Evolutionary conservation across 169 alveolate genomes (phyloP).

Genomic region (Prorocentrum cordatum): DNA sequence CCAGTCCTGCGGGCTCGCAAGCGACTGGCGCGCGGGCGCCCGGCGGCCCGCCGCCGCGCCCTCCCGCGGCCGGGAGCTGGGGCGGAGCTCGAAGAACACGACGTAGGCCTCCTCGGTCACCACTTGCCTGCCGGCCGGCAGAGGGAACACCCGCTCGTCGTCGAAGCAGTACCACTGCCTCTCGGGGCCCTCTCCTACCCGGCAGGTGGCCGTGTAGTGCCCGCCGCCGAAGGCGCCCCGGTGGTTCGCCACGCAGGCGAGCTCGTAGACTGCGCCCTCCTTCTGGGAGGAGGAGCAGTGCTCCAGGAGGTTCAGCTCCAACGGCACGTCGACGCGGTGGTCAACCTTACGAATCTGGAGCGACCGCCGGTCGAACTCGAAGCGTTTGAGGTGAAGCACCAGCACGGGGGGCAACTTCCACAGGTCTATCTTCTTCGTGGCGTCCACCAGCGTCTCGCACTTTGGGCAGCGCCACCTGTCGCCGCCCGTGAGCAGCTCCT

Average conservation of each 20-base stretch:
- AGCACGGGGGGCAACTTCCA: conserved; percentile 47
- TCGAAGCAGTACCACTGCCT: background rate
- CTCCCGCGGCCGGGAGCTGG: background rate
- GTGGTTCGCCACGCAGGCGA: conserved; percentile 52
- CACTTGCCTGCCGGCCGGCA: background rate
- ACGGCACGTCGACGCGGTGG: background rate
- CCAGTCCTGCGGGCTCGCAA: conserved; percentile 1
- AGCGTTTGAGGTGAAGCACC: conserved; percentile 44
- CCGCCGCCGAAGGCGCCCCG: conserved; percentile 22
- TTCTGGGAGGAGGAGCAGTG: conserved; percentile 6
- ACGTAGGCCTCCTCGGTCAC: background rate
- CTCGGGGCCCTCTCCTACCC: background rate
- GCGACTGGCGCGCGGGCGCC: background rate
- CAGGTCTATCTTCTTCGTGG: conserved; percentile 39
- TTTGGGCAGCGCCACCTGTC: conserved; percentile 42
- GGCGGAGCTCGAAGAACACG: background rate
- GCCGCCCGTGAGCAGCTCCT: conserved; percentile 9
- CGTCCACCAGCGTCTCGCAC: conserved; percentile 29
- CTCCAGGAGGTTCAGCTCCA: background rate
- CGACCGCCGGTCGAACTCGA: conserved; percentile 15
- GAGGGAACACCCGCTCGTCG: background rate
- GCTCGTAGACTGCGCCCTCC: conserved; percentile 13
- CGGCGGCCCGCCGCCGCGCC: background rate
- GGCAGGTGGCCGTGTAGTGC: conserved; percentile 62
- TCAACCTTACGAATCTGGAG: conserved; percentile 2